Evolutionary conservation across 1,284 basidiomycete genomes (phyloP).

Genomic region (Cutaneotrichosporon cutaneum): DNA sequence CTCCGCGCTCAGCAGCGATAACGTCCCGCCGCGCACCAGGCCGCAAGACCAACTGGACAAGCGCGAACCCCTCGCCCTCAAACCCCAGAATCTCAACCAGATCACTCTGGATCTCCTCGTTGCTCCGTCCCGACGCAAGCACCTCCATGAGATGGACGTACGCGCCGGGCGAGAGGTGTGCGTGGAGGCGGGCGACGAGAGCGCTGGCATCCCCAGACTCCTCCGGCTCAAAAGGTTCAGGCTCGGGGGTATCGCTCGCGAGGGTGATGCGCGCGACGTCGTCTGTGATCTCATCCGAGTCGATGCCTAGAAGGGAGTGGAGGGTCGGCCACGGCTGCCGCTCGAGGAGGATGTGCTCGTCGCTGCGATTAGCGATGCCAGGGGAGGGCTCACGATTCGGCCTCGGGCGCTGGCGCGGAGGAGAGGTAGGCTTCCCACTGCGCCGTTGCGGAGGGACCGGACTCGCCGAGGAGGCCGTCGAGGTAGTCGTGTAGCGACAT

Average conservation of each 20-base stretch:
- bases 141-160: conserved; percentile 40
- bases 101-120: conserved; percentile 75
- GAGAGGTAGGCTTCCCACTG: conserved; percentile 19
- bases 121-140: conserved; percentile 40
- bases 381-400: conserved; percentile 10
- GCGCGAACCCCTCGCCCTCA: conserved; percentile 60
- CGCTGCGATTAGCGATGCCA: neutral
- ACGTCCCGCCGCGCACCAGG: conserved; percentile 37
- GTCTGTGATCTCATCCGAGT: neutral
- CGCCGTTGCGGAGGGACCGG: conserved; percentile 17
- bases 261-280: neutral
- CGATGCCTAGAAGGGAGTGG: conserved; percentile 15
- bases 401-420: conserved; percentile 2
- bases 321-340: conserved; percentile 23
- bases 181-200: conserved; percentile 14
- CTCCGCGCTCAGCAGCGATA: conserved; percentile 14
- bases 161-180: conserved; percentile 27
- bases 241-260: neutral
- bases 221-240: neutral
- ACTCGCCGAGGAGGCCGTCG: conserved; percentile 15
- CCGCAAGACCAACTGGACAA: conserved; percentile 46
- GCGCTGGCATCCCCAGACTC: conserved; percentile 2
- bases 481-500: conserved; percentile 23
- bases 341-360: conserved; percentile 7
- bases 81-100: conserved; percentile 82